Evolutionary conservation across 306 rosid genomes (phyloP).

Genomic region (Alnus glutinosa): DNA sequence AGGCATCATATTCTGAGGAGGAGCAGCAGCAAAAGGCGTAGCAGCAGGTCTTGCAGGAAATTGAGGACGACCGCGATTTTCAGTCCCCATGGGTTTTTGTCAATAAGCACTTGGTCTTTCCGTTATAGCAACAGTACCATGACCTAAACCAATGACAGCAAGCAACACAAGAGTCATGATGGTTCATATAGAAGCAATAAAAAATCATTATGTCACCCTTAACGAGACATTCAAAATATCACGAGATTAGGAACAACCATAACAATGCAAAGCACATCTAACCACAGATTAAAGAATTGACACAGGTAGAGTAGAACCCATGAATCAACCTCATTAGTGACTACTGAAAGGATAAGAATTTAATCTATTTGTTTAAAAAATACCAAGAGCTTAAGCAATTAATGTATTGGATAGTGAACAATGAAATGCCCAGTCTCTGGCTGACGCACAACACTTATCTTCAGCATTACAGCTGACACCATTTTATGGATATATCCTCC

Average conservation of each 20-base stretch:
- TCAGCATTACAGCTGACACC: not conserved
- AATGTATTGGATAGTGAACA: not conserved
- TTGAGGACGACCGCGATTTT: constrained; percentile 70
- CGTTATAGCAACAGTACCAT: constrained; percentile 37
- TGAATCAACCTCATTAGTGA: not conserved
- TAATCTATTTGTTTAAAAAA: not conserved
- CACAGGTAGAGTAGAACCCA: not conserved
- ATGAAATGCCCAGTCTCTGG: not conserved
- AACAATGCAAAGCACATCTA: not conserved
- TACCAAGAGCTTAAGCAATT: not conserved
- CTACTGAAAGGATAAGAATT: not conserved
- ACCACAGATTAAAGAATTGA: not conserved
- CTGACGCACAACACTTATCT: not conserved
- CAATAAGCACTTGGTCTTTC: constrained; percentile 26
- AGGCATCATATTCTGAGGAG: constrained; percentile 55
- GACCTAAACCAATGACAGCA: constrained; percentile 45
- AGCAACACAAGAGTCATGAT: constrained; percentile 5
- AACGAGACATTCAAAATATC: not conserved
- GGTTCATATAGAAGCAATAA: constrained; percentile 8
- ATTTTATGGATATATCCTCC: not conserved
- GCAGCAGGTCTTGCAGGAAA: constrained; percentile 65
- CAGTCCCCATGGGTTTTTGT: constrained; percentile 71
- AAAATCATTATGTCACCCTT: constrained; percentile 8
- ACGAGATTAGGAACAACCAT: not conserved
- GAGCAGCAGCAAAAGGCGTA: constrained; percentile 58